Conservation (phyloP, 306 rosid genomes). For the Cucurbita maxima region DNA sequence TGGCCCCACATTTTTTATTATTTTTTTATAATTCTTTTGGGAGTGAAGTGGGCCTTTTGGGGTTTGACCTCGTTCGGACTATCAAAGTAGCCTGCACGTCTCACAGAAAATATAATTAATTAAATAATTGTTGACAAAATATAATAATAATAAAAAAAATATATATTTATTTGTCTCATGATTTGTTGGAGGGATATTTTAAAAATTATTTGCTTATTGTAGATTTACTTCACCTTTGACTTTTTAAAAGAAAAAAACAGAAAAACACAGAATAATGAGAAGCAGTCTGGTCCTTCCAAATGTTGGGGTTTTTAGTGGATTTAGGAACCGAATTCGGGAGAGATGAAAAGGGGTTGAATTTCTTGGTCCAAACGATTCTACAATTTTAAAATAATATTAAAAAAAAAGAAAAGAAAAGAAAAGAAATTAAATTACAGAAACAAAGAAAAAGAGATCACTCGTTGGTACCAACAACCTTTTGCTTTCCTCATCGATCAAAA, state of each 20-base stretch:
- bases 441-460: constrained; percentile 19
- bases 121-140: background rate
- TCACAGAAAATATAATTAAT: background rate
- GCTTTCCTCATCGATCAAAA: constrained; percentile 39
- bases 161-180: background rate
- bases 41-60: constrained; percentile 12
- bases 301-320: constrained; percentile 34
- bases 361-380: constrained; percentile 19
- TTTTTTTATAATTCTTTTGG: background rate
- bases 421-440: constrained; percentile 8
- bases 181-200: background rate
- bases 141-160: background rate
- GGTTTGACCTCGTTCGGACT: constrained; percentile 16
- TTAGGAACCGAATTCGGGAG: constrained; percentile 57
- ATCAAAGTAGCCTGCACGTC: constrained; percentile 24
- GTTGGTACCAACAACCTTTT: constrained; percentile 30
- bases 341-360: constrained; percentile 27
- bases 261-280: constrained; percentile 13
- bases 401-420: background rate
- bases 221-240: no score
- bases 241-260: background rate
- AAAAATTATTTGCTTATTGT: no score
- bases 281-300: constrained; percentile 29
- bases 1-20: constrained; percentile 3
- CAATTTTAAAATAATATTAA: background rate